Percentiles rank a stretch among this genome's conserved stretches.
Evolutionary conservation across 768 basidiomycete species (phyloP).

Genomic region (Pisolithus orientalis): DNA sequence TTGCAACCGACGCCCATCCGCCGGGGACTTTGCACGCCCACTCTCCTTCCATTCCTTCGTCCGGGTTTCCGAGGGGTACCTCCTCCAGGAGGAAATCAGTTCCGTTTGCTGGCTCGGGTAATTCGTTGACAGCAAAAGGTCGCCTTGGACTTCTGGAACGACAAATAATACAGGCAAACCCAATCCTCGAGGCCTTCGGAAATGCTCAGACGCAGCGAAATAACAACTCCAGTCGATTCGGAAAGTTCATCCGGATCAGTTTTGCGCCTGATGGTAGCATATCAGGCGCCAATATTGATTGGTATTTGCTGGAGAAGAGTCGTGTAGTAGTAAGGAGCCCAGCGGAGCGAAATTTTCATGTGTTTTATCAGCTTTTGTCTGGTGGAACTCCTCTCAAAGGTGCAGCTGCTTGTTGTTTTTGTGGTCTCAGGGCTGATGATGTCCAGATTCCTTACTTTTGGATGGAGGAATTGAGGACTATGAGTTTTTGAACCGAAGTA

Average conservation of each 20-base stretch:
- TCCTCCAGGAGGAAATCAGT: slow-evolving; percentile 54
- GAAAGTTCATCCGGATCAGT: slow-evolving; percentile 94
- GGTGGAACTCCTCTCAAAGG: slow-evolving; percentile 69
- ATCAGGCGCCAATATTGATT: slow-evolving; percentile 96
- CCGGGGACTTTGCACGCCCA: slow-evolving; percentile 57
- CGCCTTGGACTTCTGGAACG: slow-evolving; percentile 86
- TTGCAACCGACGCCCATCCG: slow-evolving; percentile 75
- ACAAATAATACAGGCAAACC: slow-evolving; percentile 96
- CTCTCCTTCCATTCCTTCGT: slow-evolving; percentile 52
- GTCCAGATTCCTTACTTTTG: slow-evolving; percentile 64
- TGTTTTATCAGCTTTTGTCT: slow-evolving; percentile 91
- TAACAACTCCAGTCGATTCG: slow-evolving; percentile 98
- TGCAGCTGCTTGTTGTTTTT: slow-evolving; percentile 25
- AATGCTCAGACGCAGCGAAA: slow-evolving; percentile 98
- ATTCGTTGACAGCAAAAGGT: slow-evolving; percentile 54
- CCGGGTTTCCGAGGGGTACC: slow-evolving; percentile 64
- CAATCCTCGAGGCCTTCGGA: slow-evolving; percentile 95
- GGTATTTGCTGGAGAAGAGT: slow-evolving; percentile 98
- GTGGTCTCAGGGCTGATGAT: slow-evolving; percentile 5
- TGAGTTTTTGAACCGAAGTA: slow-evolving; percentile 85
- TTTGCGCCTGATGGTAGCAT: slow-evolving; percentile 93
- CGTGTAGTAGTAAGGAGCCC: slow-evolving; percentile 83
- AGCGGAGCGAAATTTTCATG: slow-evolving; percentile 91
- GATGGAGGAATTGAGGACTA: slow-evolving; percentile 74
- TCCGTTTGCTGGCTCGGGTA: slow-evolving; percentile 38